These are phyloP conservation scores for Drechslerella dactyloides DNA, from an alignment of 2,329 filamentous ascomycete species.

Conservation along the genomic window DNA sequence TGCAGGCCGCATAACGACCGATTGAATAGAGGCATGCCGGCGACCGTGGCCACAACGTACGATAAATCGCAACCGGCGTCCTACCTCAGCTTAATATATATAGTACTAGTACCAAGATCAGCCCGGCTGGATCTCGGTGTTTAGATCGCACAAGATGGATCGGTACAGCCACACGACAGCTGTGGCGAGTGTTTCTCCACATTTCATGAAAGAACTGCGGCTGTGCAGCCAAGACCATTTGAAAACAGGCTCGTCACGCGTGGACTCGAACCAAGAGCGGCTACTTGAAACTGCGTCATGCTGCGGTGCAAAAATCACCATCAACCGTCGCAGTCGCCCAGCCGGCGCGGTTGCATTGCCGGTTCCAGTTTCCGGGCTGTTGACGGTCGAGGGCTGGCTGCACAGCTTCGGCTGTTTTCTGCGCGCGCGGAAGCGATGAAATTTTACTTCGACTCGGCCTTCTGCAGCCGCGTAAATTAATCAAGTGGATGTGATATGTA, in stretches of 20 bases:
- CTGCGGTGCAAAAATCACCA: not conserved
- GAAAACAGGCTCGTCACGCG: not conserved
- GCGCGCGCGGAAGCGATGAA: conserved; percentile 4
- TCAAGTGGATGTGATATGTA: not conserved
- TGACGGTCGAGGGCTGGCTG: too few relatives aligned
- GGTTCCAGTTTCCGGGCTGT: too few relatives aligned
- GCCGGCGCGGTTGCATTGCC: conserved; percentile 1
- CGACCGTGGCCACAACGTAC: too few relatives aligned
- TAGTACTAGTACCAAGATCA: not conserved
- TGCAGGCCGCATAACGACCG: too few relatives aligned
- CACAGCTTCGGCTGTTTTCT: not conserved
- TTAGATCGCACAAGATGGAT: too few relatives aligned
- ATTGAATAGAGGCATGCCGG: too few relatives aligned
- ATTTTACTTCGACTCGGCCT: not conserved
- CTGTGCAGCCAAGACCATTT: not conserved
- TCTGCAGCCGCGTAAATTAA: conserved; percentile 5
- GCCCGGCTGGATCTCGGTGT: not conserved
- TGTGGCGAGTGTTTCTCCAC: not conserved
- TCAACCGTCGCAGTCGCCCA: not conserved
- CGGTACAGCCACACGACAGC: not conserved
- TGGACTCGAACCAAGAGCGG: not conserved
- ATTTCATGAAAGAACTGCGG: too few relatives aligned
- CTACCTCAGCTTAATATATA: not conserved
- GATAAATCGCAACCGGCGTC: too few relatives aligned
- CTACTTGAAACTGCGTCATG: not conserved